phyloP scores from a whole-genome alignment of 2,329 filamentous ascomycete genomes.

The Botryotinia calthae region DNA sequence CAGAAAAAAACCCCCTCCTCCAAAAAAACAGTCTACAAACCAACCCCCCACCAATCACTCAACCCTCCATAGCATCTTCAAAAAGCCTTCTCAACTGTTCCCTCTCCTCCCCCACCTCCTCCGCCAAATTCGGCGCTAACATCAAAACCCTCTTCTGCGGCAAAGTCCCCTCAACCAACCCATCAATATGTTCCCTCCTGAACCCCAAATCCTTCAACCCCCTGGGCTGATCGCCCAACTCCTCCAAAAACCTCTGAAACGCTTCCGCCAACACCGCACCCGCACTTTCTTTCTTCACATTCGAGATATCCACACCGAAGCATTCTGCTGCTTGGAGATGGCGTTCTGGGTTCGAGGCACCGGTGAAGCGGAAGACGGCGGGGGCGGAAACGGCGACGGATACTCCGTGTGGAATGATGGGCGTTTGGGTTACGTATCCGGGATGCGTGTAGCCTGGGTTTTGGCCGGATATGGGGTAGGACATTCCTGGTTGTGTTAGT shows the following conservation, averaged over 20 bases:
- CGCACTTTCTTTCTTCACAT: conserved; percentile 84
- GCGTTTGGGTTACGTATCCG: conserved; percentile 74
- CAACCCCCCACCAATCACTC: neutral
- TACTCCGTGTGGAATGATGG: conserved; percentile 94
- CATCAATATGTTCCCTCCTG: conserved; percentile 69
- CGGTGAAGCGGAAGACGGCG: conserved; percentile 92
- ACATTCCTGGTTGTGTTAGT: conserved; percentile 64
- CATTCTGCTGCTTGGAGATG: conserved; percentile 86
- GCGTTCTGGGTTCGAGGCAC: conserved; percentile 83
- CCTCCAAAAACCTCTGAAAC: conserved; percentile 73
- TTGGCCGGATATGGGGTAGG: conserved; percentile 93
- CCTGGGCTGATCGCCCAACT: conserved; percentile 84
- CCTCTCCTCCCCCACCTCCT: conserved; percentile 66
- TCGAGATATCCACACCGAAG: conserved; percentile 85
- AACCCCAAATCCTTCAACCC: conserved; percentile 86
- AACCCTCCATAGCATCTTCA: conserved; percentile 53
- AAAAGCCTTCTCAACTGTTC: conserved; percentile 70
- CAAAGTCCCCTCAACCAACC: conserved; percentile 88
- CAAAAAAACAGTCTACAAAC: too few relatives aligned
- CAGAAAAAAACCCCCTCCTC: neutral
- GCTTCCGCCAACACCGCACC: conserved; percentile 87
- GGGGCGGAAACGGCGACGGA: conserved; percentile 92
- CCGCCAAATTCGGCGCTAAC: conserved; percentile 78
- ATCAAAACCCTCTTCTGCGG: conserved; percentile 88
- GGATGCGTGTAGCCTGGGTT: conserved; percentile 87